Conservation (phyloP, 2,329 filamentous ascomycete genomes). For the Phialemonium atrogriseum region DNA sequence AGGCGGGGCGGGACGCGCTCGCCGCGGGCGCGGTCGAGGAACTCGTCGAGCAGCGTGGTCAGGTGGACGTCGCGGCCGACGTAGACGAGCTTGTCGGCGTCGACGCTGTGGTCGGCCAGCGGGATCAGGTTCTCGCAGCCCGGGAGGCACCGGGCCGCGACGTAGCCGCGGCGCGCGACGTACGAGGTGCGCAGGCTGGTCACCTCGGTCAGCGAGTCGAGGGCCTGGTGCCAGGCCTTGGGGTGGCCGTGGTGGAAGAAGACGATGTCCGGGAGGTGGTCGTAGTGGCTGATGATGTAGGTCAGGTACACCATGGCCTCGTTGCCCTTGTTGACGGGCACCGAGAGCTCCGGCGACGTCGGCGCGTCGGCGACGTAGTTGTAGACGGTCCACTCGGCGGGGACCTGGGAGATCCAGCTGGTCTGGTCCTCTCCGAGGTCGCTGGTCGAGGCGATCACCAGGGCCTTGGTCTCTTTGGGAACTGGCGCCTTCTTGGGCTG, state of each 20-base stretch:
- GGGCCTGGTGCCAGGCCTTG: constrained; percentile 48
- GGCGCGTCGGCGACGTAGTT: constrained; percentile 16
- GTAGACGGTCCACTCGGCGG: constrained; percentile 11
- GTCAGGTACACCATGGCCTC: constrained; percentile 56
- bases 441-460: constrained; percentile 5
- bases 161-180: no score
- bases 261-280: constrained; percentile 46
- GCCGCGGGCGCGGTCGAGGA: constrained; percentile 24
- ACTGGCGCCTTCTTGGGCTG: background rate
- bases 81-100: no score
- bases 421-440: constrained; percentile 1
- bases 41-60: constrained; percentile 5
- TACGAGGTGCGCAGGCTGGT: constrained; percentile 35
- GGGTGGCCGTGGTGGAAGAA: constrained; percentile 52
- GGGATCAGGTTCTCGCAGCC: no score
- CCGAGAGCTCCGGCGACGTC: constrained; percentile 10
- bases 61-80: constrained; percentile 36
- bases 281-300: constrained; percentile 55
- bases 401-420: constrained; percentile 4
- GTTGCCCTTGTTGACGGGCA: constrained; percentile 32
- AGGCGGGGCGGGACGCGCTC: no score
- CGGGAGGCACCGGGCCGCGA: no score
- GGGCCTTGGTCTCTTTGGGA: constrained; percentile 4
- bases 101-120: no score
- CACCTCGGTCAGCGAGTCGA: constrained; percentile 40